phyloP scores from a whole-genome alignment of 2,329 filamentous ascomycete species.

The Thyridium curvatum region DNA sequence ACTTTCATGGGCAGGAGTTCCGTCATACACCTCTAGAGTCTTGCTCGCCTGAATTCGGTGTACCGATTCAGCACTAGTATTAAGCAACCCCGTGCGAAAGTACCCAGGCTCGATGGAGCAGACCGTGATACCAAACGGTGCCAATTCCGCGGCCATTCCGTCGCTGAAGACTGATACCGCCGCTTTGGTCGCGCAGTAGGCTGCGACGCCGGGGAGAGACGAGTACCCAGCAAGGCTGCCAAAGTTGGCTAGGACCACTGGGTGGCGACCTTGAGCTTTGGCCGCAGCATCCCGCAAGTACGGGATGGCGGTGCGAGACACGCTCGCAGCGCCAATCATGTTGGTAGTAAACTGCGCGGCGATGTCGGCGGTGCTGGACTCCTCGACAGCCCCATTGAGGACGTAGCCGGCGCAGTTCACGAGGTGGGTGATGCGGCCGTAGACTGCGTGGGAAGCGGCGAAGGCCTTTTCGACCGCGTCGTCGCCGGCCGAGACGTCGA shows the following conservation, averaged over 20 bases:
- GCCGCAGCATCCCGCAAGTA: constrained; percentile 30
- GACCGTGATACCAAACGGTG: background rate
- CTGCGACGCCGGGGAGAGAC: constrained; percentile 6
- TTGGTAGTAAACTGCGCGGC: constrained; percentile 42
- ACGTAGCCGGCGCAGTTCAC: constrained; percentile 18
- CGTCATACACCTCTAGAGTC: background rate
- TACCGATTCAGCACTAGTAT: background rate
- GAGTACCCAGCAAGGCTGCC: constrained; percentile 38
- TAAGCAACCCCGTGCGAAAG: constrained; percentile 3
- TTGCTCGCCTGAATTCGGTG: background rate
- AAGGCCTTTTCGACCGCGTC: constrained; percentile 8
- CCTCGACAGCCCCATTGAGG: constrained; percentile 18
- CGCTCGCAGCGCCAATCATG: constrained; percentile 44
- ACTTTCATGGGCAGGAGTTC: background rate
- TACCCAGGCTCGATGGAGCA: constrained; percentile 5
- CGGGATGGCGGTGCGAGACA: constrained; percentile 40
- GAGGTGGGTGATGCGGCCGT: constrained; percentile 16
- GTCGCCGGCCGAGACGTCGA: constrained; percentile 18
- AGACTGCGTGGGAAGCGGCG: constrained; percentile 7
- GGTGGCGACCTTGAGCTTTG: constrained; percentile 9
- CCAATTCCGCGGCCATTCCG: background rate
- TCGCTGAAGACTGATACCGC: constrained; percentile 27
- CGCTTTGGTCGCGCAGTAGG: constrained; percentile 25
- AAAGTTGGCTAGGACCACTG: constrained; percentile 32
- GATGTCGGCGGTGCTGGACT: constrained; percentile 16